A percentile compares a stretch with the other conserved stretches of the same genome.
Evolutionary conservation across 2,329 filamentous ascomycete species (phyloP).

Genomic region (Fusarium abutilonis): DNA sequence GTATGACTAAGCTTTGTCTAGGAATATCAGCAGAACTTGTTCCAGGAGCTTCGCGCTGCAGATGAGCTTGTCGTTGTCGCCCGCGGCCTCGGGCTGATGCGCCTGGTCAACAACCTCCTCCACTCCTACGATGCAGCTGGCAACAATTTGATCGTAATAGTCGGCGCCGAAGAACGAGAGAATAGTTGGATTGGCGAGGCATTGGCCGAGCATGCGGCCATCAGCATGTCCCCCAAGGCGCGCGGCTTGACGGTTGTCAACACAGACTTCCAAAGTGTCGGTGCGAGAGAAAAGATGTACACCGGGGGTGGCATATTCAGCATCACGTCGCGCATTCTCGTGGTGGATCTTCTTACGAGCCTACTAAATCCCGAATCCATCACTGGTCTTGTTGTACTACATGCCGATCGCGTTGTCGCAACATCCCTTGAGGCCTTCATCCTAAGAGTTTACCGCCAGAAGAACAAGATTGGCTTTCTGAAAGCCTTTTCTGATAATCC

Average conservation of each 20-base stretch:
- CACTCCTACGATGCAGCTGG: constrained; percentile 97
- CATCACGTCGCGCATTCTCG: constrained; percentile 93
- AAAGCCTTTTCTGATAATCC: constrained; percentile 97
- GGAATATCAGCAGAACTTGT: constrained; percentile 95
- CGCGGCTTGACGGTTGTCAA: constrained; percentile 92
- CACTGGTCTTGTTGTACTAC: constrained; percentile 86
- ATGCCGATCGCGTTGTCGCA: constrained; percentile 86
- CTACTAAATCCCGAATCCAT: constrained; percentile 84
- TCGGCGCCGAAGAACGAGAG: constrained; percentile 90
- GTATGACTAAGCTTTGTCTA: constrained; percentile 48
- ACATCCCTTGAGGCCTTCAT: constrained; percentile 96
- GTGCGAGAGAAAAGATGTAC: constrained; percentile 91
- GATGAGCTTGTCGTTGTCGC: constrained; percentile 95
- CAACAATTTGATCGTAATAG: constrained; percentile 88
- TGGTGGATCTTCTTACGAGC: constrained; percentile 90
- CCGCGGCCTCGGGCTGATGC: constrained; percentile 89
- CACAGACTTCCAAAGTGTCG: constrained; percentile 90
- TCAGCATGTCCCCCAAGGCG: constrained; percentile 83
- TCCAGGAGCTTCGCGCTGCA: constrained; percentile 86
- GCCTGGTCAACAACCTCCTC: constrained; percentile 92
- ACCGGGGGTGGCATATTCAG: constrained; percentile 89
- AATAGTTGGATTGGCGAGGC: constrained; percentile 98
- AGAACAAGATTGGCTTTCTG: constrained; percentile 91
- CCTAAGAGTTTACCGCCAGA: constrained; percentile 89
- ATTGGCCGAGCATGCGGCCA: constrained; percentile 91